Conservation (phyloP, 73 alveolate genomes). For the Blepharisma japonicum region DNA sequence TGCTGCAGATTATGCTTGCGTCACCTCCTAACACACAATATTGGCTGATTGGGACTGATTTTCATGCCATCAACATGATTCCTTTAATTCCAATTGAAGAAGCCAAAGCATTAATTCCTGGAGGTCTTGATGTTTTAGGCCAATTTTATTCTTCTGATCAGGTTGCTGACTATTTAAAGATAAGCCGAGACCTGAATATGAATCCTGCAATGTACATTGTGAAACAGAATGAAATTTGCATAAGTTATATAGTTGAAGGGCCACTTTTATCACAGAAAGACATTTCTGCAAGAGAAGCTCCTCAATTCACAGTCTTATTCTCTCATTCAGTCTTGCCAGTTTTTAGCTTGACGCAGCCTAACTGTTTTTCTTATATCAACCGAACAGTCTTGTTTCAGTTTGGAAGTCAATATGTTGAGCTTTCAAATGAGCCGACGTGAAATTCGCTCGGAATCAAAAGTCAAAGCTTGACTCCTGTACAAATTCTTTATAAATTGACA, state of each 20-base stretch:
- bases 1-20: too few species aligned
- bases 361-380: not conserved
- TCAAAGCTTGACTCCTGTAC: not conserved
- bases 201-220: not conserved
- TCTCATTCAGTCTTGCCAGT: not conserved
- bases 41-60: conserved; percentile 23
- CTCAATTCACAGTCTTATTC: not conserved
- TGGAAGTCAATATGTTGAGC: not conserved
- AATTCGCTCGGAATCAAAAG: not conserved
- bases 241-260: not conserved
- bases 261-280: conserved; percentile 24
- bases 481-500: not conserved
- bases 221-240: not conserved
- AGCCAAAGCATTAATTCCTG: conserved; percentile 9
- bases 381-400: not conserved
- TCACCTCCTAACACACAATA: not conserved
- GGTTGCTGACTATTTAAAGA: not conserved
- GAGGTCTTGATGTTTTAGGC: conserved; percentile 8
- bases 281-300: not conserved
- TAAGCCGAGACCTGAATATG: not conserved
- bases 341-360: not conserved
- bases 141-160: not conserved
- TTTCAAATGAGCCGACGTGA: not conserved
- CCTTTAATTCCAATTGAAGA: not conserved
- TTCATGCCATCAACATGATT: not conserved